Conservation (phyloP, 1,139 yeast species). For the Geotrichum aggregatum region DNA sequence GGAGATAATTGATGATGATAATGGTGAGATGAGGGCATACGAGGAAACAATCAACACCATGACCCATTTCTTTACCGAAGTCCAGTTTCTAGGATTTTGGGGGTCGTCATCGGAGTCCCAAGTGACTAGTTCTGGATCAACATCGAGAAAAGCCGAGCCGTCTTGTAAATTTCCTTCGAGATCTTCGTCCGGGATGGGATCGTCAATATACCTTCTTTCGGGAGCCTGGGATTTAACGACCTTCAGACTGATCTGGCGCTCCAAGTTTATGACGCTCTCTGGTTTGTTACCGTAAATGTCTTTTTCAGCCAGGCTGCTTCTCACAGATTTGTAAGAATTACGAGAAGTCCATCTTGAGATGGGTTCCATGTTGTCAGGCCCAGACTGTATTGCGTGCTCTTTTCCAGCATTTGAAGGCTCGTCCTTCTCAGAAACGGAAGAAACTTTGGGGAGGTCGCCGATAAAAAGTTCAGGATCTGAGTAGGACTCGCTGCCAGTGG, state of each 20-base stretch:
- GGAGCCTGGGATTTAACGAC: conserved; percentile 7
- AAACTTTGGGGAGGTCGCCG: too few species aligned
- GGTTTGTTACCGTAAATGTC: conserved; percentile 18
- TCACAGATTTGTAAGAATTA: background rate
- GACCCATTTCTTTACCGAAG: conserved; percentile 40
- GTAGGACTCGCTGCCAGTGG: too few species aligned
- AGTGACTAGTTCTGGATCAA: conserved; percentile 61
- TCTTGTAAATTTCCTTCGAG: conserved; percentile 26
- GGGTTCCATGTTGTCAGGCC: background rate
- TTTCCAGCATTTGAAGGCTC: too few species aligned
- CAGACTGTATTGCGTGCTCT: too few species aligned
- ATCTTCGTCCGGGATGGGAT: conserved; percentile 16
- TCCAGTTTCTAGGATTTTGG: conserved; percentile 59
- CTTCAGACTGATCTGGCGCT: conserved; percentile 11
- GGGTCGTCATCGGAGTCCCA: conserved; percentile 66
- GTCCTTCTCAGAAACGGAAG: too few species aligned
- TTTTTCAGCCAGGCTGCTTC: conserved; percentile 6
- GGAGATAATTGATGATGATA: conserved; percentile 56
- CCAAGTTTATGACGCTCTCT: conserved; percentile 9
- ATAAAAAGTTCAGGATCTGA: too few species aligned
- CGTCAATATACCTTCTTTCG: conserved; percentile 17
- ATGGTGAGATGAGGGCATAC: conserved; percentile 55
- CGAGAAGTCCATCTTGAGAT: background rate
- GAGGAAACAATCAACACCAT: conserved; percentile 50
- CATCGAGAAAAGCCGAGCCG: conserved; percentile 48